A percentile compares a stretch with the other conserved stretches of the same genome.
Evolutionary conservation across 2,329 filamentous ascomycete species (phyloP).

Genomic region (Hortaea sp.): DNA sequence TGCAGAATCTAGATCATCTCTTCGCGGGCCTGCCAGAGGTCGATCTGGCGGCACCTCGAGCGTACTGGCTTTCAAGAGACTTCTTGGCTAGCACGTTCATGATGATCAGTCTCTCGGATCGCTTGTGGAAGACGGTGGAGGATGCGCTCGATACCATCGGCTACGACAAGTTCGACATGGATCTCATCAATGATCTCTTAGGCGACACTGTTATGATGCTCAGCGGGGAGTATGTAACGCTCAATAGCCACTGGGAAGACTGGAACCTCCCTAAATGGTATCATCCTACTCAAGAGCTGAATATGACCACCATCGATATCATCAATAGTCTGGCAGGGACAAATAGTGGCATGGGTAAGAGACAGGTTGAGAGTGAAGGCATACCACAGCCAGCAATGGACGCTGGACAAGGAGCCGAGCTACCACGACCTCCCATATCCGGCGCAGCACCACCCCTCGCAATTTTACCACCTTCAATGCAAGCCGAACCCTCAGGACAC

Average conservation of each 20-base stretch:
- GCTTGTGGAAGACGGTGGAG: constrained; percentile 17
- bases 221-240: constrained; percentile 16
- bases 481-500: background rate
- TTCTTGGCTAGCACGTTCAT: constrained; percentile 20
- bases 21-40: constrained; percentile 16
- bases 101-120: constrained; percentile 17
- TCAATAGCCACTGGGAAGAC: constrained; percentile 23
- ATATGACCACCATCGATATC: constrained; percentile 9
- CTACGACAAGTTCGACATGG: constrained; percentile 21
- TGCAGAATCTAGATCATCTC: constrained; percentile 19
- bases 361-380: background rate
- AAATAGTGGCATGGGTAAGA: background rate
- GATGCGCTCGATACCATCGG: constrained; percentile 9
- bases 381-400: background rate
- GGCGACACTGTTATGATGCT: constrained; percentile 19
- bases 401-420: background rate
- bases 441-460: background rate
- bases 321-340: constrained; percentile 6
- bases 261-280: constrained; percentile 23
- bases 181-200: constrained; percentile 21
- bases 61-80: constrained; percentile 22
- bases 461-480: background rate
- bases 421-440: background rate
- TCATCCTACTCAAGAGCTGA: constrained; percentile 6
- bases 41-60: constrained; percentile 20